Conservation (phyloP, 768 basidiomycete species). For the Pulveroboletus sp. region DNA sequence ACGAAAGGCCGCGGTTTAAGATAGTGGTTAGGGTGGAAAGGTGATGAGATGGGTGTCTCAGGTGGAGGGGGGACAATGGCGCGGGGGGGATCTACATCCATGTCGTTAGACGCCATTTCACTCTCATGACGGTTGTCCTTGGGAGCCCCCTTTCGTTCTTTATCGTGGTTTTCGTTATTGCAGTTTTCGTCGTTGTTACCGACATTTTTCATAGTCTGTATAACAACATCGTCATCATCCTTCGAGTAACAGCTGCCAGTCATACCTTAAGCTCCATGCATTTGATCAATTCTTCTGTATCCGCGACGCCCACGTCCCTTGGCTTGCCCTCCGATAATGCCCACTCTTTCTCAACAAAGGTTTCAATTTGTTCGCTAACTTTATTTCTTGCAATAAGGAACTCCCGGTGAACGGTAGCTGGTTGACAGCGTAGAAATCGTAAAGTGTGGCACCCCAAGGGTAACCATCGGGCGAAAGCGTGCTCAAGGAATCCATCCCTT, state of each 20-base stretch:
- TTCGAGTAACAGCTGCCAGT: no score
- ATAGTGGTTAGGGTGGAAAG: slow-evolving; percentile 36
- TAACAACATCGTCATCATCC: no score
- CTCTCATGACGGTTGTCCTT: no score
- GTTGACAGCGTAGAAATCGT: slow-evolving; percentile 22
- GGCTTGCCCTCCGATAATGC: slow-evolving; percentile 24
- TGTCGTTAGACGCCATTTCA: not conserved
- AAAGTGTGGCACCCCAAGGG: slow-evolving; percentile 28
- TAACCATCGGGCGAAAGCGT: slow-evolving; percentile 20
- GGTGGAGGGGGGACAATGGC: slow-evolving; percentile 1
- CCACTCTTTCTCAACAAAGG: slow-evolving; percentile 19
- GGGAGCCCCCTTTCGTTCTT: no score
- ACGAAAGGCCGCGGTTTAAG: slow-evolving; percentile 40
- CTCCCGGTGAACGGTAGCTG: slow-evolving; percentile 24
- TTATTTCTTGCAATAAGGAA: slow-evolving; percentile 10
- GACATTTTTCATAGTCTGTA: no score
- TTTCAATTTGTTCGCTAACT: slow-evolving; percentile 15
- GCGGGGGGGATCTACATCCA: not conserved
- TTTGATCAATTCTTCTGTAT: slow-evolving; percentile 16
- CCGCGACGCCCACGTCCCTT: slow-evolving; percentile 7
- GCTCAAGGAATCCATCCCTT: slow-evolving; percentile 1
- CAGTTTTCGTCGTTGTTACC: not conserved
- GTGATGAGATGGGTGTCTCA: slow-evolving; percentile 14
- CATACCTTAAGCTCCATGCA: no score
- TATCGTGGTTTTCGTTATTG: no score